A percentile compares a stretch with the other conserved stretches of the same genome.
phyloP scores from a whole-genome alignment of 805 yeast genomes.

The Isabelozyma gotoi region DNA sequence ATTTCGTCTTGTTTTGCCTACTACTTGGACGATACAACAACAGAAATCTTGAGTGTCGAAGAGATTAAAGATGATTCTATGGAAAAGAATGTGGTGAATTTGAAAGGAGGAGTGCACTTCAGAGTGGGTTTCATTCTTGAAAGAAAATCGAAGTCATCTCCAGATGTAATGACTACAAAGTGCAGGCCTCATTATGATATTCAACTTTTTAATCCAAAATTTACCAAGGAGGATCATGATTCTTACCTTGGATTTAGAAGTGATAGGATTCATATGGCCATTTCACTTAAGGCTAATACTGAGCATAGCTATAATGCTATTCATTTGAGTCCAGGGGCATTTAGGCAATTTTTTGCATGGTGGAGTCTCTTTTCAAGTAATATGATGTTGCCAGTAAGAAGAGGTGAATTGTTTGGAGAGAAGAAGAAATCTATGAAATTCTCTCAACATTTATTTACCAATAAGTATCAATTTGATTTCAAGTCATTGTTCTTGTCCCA shows the following conservation, averaged over 20 bases:
- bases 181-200: constrained; percentile 64
- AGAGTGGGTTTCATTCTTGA: constrained; percentile 60
- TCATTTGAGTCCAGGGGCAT: constrained; percentile 70
- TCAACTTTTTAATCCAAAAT: constrained; percentile 57
- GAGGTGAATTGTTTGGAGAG: constrained; percentile 69
- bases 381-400: constrained; percentile 73
- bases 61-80: constrained; percentile 16
- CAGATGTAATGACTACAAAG: constrained; percentile 36
- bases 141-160: constrained; percentile 24
- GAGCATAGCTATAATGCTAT: constrained; percentile 59
- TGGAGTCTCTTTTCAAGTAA: constrained; percentile 83
- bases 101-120: constrained; percentile 61
- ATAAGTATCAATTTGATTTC: constrained; percentile 74
- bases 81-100: constrained; percentile 55
- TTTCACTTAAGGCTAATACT: constrained; percentile 35
- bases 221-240: constrained; percentile 33
- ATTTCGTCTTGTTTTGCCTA: constrained; percentile 50
- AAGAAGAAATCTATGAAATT: constrained; percentile 60
- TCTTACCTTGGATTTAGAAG: constrained; percentile 42
- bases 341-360: constrained; percentile 76
- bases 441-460: constrained; percentile 70
- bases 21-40: constrained; percentile 32
- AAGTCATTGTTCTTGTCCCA: constrained; percentile 76
- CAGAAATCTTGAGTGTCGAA: not conserved
- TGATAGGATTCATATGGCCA: constrained; percentile 40